These are phyloP conservation scores for Ramalina intermedia DNA, from an alignment of 495 filamentous ascomycete genomes.

Conservation along the genomic window DNA sequence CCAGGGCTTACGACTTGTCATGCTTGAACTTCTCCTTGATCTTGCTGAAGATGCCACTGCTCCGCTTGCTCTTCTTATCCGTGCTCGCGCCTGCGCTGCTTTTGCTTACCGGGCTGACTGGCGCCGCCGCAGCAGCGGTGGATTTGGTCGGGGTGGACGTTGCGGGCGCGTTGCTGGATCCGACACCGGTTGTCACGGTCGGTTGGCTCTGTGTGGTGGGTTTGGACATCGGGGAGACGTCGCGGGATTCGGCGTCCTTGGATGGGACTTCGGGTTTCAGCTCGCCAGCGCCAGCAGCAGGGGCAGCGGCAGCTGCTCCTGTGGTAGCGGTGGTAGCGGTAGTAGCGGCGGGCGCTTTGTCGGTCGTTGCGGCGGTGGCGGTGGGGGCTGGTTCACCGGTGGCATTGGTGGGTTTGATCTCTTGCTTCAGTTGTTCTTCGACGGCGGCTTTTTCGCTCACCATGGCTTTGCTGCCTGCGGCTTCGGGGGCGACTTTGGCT, in stretches of 20 bases:
- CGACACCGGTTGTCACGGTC: slow-evolving; percentile 25
- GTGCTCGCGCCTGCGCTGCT: slow-evolving; percentile 13
- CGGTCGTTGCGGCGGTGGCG: slow-evolving; percentile 26
- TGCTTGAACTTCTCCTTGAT: slow-evolving; percentile 27
- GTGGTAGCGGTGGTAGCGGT: not conserved
- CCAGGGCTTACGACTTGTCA: slow-evolving; percentile 11
- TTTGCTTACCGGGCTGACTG: slow-evolving; percentile 9
- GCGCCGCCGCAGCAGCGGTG: slow-evolving; percentile 1
- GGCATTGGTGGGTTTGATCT: slow-evolving; percentile 33
- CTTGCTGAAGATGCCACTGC: slow-evolving; percentile 33
- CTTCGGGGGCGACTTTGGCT: slow-evolving; percentile 52
- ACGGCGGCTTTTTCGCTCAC: slow-evolving; percentile 67
- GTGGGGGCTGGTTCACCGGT: slow-evolving; percentile 40
- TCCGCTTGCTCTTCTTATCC: slow-evolving; percentile 35
- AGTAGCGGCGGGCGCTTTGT: slow-evolving; percentile 26
- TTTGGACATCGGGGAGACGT: slow-evolving; percentile 31
- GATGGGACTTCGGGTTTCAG: slow-evolving; percentile 5
- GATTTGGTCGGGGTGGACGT: slow-evolving; percentile 11
- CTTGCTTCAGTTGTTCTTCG: slow-evolving; percentile 51
- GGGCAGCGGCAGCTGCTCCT: not conserved
- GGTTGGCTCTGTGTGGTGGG: slow-evolving; percentile 18
- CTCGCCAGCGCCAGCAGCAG: slow-evolving; percentile 1
- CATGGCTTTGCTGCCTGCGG: slow-evolving; percentile 47
- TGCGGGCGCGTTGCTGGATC: slow-evolving; percentile 10
- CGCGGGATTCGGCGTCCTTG: slow-evolving; percentile 16